Evolutionary conservation across 768 basidiomycete genomes (phyloP).

Genomic region (Porphyrellus cyaneotinctus): DNA sequence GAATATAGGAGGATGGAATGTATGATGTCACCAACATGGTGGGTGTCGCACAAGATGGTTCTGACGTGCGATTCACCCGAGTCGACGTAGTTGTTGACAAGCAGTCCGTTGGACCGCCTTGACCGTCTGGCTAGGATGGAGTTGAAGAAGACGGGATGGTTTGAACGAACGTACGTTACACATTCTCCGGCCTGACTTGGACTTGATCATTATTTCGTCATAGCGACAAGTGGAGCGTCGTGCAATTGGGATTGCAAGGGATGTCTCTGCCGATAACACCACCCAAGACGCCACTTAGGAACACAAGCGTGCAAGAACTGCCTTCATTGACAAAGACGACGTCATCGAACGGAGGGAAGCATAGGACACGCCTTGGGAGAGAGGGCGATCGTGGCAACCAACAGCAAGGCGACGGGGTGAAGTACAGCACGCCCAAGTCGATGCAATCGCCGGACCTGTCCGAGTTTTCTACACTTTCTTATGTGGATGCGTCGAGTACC

Average conservation of each 20-base stretch:
- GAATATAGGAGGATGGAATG: constrained; percentile 10
- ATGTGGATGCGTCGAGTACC: not conserved
- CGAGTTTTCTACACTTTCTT: constrained; percentile 16
- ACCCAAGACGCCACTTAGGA: constrained; percentile 6
- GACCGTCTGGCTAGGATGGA: constrained; percentile 27
- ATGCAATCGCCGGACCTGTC: constrained; percentile 4
- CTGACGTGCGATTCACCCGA: too few relatives aligned
- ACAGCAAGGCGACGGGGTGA: not conserved
- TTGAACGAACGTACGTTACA: constrained; percentile 24
- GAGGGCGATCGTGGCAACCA: too few relatives aligned
- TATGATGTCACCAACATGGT: constrained; percentile 28
- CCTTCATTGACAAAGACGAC: not conserved
- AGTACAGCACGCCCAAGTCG: not conserved
- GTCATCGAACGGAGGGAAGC: not conserved
- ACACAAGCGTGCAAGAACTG: not conserved
- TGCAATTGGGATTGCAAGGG: constrained; percentile 24
- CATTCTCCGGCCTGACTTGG: not conserved
- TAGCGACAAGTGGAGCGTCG: constrained; percentile 29
- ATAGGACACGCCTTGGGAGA: too few relatives aligned
- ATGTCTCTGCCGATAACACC: constrained; percentile 9
- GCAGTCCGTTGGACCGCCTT: constrained; percentile 29
- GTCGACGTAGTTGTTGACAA: constrained; percentile 14
- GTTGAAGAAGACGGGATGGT: constrained; percentile 30
- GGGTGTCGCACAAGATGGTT: not conserved
- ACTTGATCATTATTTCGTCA: not conserved